A percentile compares a stretch with the other conserved stretches of the same genome.
Evolutionary conservation across 106 monocot genomes (phyloP).

Genomic region (Platanthera zijinensis): DNA sequence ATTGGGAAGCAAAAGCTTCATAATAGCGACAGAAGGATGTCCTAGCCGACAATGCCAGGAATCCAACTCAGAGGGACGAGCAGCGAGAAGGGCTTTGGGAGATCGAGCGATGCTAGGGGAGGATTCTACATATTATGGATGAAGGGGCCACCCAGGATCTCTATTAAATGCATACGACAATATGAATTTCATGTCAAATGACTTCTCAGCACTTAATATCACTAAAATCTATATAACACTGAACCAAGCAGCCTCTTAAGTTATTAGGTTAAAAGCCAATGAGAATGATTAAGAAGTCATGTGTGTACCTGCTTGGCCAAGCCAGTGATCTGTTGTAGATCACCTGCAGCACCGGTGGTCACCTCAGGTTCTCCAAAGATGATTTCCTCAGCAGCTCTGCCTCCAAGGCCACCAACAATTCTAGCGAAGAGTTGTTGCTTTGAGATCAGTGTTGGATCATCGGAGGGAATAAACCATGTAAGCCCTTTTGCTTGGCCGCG

Average conservation of each 20-base stretch:
- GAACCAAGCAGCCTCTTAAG: neutral
- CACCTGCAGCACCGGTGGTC: constrained; percentile 96
- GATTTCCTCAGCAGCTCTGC: constrained; percentile 95
- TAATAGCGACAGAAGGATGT: no score
- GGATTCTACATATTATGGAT: no score
- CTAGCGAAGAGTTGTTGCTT: constrained; percentile 93
- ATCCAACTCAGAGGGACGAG: no score
- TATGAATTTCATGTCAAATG: neutral
- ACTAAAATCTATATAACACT: no score
- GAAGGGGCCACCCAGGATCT: neutral
- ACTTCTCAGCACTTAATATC: no score
- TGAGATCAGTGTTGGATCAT: constrained; percentile 90
- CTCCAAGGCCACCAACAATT: constrained; percentile 95
- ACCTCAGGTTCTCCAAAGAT: constrained; percentile 98
- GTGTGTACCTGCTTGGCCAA: constrained; percentile 78
- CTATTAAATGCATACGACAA: neutral
- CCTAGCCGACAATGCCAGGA: no score
- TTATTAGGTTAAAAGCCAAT: neutral
- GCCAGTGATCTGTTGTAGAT: constrained; percentile 89
- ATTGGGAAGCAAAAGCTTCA: no score
- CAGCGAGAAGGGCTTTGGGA: no score
- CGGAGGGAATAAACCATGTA: constrained; percentile 93
- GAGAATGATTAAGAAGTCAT: neutral
- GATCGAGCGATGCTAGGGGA: no score
- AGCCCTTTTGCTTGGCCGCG: constrained; percentile 90